A percentile compares a stretch with the other conserved stretches of the same genome.
Evolutionary conservation across 768 basidiomycete species (phyloP).

Genomic region (Exidia glandulosa): DNA sequence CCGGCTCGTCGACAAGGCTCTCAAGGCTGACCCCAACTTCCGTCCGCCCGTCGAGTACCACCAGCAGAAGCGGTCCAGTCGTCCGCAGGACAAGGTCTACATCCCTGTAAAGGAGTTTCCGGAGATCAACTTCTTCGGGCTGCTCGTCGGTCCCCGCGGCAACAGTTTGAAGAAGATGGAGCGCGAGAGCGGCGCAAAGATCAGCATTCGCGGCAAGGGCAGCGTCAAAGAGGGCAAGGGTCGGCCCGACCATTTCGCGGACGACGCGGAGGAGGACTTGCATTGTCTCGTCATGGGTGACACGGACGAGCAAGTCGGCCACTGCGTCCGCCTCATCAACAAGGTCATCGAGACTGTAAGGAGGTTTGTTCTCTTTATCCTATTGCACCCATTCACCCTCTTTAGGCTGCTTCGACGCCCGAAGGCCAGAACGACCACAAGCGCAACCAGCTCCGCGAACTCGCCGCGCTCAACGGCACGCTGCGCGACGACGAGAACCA

Average conservation of each 20-base stretch:
- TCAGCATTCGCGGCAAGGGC: slow-evolving; percentile 95
- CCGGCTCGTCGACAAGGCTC: slow-evolving; percentile 85
- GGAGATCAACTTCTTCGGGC: slow-evolving; percentile 98
- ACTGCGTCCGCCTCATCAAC: slow-evolving; percentile 93
- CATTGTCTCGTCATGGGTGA: slow-evolving; percentile 96
- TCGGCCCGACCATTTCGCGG: slow-evolving; percentile 84
- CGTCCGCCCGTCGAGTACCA: slow-evolving; percentile 95
- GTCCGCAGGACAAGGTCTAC: slow-evolving; percentile 96
- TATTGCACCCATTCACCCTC: slow-evolving; percentile 2
- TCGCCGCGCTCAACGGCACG: slow-evolving; percentile 95
- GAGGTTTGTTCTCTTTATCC: slow-evolving; percentile 7
- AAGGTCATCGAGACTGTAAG: slow-evolving; percentile 93
- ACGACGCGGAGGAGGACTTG: slow-evolving; percentile 97
- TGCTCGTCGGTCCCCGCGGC: slow-evolving; percentile 95
- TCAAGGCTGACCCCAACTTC: slow-evolving; percentile 98
- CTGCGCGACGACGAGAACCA: slow-evolving; percentile 99
- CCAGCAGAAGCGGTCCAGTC: slow-evolving; percentile 84
- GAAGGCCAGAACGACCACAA: slow-evolving; percentile 99
- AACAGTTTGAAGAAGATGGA: slow-evolving; percentile 99
- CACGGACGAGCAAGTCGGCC: slow-evolving; percentile 78
- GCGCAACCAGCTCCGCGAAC: slow-evolving; percentile 93
- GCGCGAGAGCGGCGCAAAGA: slow-evolving; percentile 93
- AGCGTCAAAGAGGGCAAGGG: slow-evolving; percentile 99
- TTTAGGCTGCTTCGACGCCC: slow-evolving; percentile 92
- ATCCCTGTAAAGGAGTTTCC: slow-evolving; percentile 99